phyloP scores from a whole-genome alignment of 305 asterid genomes.

The Fraxinus ornus region DNA sequence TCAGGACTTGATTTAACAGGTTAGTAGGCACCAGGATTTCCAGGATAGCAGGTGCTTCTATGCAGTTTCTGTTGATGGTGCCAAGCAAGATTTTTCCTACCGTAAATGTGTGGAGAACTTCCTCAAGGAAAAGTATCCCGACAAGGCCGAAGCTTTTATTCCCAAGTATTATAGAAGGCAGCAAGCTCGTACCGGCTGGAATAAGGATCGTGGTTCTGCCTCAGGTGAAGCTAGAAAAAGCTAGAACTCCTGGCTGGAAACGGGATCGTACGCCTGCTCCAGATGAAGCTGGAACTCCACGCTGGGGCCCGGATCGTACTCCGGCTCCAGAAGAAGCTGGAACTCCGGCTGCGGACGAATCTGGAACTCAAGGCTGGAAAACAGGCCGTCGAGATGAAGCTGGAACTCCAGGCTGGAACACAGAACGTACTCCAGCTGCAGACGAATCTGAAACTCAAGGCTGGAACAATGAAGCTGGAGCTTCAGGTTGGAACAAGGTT shows the following conservation, averaged over 20 bases:
- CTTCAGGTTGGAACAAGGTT: constrained; percentile 10
- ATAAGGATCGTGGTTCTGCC: constrained; percentile 36
- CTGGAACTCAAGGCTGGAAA: constrained; percentile 22
- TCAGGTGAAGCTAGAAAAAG: constrained; percentile 12
- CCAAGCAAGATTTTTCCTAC: constrained; percentile 76
- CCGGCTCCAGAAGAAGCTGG: constrained; percentile 25
- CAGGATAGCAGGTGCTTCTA: constrained; percentile 84
- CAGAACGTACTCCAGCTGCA: constrained; percentile 1
- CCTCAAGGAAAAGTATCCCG: constrained; percentile 59
- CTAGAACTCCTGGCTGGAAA: constrained; percentile 15
- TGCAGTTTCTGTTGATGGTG: constrained; percentile 68
- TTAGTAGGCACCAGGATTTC: constrained; percentile 58
- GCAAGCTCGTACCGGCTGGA: constrained; percentile 66
- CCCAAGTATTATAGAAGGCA: constrained; percentile 61
- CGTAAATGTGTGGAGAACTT: constrained; percentile 72
- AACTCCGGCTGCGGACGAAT: constrained; percentile 9
- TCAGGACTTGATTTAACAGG: constrained; percentile 42
- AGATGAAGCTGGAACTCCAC: constrained; percentile 8
- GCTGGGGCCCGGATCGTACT: constrained; percentile 13
- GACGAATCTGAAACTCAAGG: constrained; percentile 24
- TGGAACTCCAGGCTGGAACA: constrained; percentile 21
- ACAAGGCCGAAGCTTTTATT: constrained; percentile 58
- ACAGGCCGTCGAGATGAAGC: not conserved
- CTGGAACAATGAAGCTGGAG: constrained; percentile 13
- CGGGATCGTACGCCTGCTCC: not conserved